phyloP scores from a whole-genome alignment of 495 filamentous ascomycete genomes.

The Podospora tetraspora region DNA sequence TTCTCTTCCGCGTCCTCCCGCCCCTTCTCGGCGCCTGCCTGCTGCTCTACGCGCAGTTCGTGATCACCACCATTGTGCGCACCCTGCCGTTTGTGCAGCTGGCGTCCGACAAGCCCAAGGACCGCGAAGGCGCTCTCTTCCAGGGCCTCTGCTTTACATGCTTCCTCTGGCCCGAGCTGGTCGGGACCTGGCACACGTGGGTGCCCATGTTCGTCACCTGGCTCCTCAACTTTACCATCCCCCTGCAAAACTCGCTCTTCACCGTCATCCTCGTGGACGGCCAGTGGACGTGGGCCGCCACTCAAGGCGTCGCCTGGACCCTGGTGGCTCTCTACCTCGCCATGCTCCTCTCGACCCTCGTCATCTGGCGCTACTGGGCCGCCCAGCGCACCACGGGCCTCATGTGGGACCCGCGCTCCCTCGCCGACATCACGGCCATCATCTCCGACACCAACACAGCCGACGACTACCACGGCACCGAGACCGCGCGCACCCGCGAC shows the following conservation, averaged over 20 bases:
- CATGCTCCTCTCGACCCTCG: constrained; percentile 51
- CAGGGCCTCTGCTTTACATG: constrained; percentile 48
- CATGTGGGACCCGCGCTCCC: constrained; percentile 75
- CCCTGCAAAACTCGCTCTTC: constrained; percentile 44
- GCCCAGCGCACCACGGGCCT: constrained; percentile 60
- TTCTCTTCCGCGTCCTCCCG: constrained; percentile 78
- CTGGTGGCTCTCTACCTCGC: constrained; percentile 68
- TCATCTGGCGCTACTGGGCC: constrained; percentile 47
- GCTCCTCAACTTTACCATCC: constrained; percentile 44
- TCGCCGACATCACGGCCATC: constrained; percentile 71
- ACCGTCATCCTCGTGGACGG: constrained; percentile 39
- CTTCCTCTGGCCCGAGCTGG: constrained; percentile 43
- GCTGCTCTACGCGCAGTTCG: constrained; percentile 66
- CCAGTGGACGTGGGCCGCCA: constrained; percentile 73
- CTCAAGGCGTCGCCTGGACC: constrained; percentile 72
- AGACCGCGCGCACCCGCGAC: constrained; percentile 52
- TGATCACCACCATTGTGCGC: constrained; percentile 71
- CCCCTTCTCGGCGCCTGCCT: constrained; percentile 69
- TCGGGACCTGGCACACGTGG: constrained; percentile 42
- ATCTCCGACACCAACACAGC: constrained; percentile 75
- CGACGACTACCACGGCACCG: constrained; percentile 53
- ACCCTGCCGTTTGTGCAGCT: constrained; percentile 71
- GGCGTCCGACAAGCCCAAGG: constrained; percentile 50
- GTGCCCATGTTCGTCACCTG: constrained; percentile 41
- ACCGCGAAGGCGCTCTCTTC: constrained; percentile 49